Base-by-base conservation (phyloP, 1,284 basidiomycete species). In the Trichosporon asahii region DNA sequence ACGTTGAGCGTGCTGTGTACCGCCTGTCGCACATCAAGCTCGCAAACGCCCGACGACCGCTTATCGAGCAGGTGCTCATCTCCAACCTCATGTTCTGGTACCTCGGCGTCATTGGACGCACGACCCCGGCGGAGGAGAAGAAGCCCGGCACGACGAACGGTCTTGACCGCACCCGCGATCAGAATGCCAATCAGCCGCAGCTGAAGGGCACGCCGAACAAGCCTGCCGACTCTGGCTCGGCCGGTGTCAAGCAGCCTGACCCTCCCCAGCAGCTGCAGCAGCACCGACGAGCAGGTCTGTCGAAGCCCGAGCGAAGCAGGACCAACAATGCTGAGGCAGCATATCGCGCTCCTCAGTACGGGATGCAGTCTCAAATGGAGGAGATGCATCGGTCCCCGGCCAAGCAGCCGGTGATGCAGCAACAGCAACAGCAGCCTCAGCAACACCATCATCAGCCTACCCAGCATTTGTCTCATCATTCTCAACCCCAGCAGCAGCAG, bases 1-100 rank as follows among this genome's bases (percentile, higher is more conserved):
- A 98, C 79, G 94, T 99, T 75, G 96, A 99, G 83, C 89, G 96
- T 27, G 96, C 96, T 2, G 95, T 99, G 66, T 99, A 99, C 84
- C 88, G 96, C 66, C 86, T 99, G 66, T 95, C 92, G 80, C 96
- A 99, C 80, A 98, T 99, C 86, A 99, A 99, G 84, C 87, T 99
- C 60, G 96, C 97, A 27, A 98, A 99, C 82, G 95, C 96, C 11
- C 88, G 97, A 66, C 87, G 96, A 57, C 95, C 97, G 21, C 86
- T 99, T 18, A 98, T 97, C 78, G 97, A 99, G 85, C 96, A 99
- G 83, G 96, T 99, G 65, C 85, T 99, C 72, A 99, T 99, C 83
- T 97, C 94, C 78, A 99, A 99, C 82, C 87, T 99, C 76, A 99
- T 98, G 95, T 99, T 99, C 86, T 99, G 96, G 96, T 99, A 99